Evolutionary conservation across 2,329 filamentous ascomycete genomes (phyloP).

Genomic region (Ramularia collo-cygni): DNA sequence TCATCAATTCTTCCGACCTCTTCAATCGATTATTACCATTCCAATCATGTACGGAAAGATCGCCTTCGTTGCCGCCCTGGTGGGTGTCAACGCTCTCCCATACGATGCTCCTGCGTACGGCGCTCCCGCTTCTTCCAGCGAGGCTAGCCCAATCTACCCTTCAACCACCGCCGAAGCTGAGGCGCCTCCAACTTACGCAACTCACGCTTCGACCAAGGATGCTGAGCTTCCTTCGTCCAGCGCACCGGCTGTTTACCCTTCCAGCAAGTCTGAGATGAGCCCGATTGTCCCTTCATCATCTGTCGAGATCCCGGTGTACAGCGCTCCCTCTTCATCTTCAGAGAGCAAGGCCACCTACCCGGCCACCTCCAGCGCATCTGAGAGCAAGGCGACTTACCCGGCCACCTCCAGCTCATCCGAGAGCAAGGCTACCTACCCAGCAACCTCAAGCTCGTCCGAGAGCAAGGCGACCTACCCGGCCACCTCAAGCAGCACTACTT

Average conservation of each 20-base stretch:
- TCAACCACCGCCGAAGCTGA: neutral
- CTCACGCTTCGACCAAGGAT: neutral
- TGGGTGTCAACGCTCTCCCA: neutral
- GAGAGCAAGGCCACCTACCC: no score
- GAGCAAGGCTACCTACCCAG: no score
- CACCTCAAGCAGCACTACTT: neutral
- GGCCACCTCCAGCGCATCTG: neutral
- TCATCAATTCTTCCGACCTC: neutral
- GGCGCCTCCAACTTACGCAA: neutral
- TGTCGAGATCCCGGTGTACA: no score
- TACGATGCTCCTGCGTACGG: constrained; percentile 1
- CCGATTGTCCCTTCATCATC: no score
- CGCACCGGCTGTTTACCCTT: no score
- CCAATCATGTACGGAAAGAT: constrained; percentile 2
- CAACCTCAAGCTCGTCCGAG: neutral
- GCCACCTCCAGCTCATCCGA: neutral
- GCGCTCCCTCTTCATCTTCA: no score
- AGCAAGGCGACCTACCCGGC: neutral
- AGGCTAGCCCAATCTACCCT: no score
- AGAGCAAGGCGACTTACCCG: neutral
- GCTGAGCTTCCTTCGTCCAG: neutral
- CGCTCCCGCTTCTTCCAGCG: neutral
- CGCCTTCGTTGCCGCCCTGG: constrained; percentile 2
- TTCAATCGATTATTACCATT: neutral
- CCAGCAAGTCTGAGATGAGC: no score